Base-by-base conservation (phyloP, 495 filamentous ascomycete genomes). In the Chaetomium fimeti region DNA sequence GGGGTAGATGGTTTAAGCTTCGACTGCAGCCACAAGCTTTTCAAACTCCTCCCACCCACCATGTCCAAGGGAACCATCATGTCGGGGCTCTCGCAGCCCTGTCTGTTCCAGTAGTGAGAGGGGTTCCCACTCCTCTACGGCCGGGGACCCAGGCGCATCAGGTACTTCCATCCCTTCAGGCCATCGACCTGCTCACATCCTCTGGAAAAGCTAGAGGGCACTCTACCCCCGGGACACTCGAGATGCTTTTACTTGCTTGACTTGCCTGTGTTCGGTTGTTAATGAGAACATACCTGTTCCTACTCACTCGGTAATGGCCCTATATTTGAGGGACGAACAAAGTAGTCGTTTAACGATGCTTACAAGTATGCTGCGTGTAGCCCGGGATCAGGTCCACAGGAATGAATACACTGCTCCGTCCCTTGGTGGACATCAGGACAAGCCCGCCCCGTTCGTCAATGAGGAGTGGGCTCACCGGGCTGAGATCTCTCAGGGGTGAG, bases 401-500 rank as follows among this genome's bases (percentile, higher is more conserved):
- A 63, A 38, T 36, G 4, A 43, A 43, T n/a, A 9, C n/a, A 20
- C 9, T 38, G n/a, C 12, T 38, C 47, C 28, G n/a, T 38, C 8
- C 29, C 43, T 8, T 20, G 42, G 45, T 60, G 58, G 43, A 49
- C 61, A 49, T 38, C 38, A 57, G 36, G 25, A 49, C 12, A 29
- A 22, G 7, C 25, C 28, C 18, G 49, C 27, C 27, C 29, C 20
- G 42, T 16, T 6, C 7, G 52, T 7, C 25, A 3, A 25, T 16
- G 20, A 48, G n/a, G n/a, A 45, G 62, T 64, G 62, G 62, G 18
- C 45, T 57, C 25, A 15, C 16, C 16, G 43, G 53, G 55, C 38
- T 63, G 61, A 63, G 27, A 24, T 24, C 27, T 32, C 11, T 2
- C 45, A 6, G 43, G 60, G 60, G 43, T 22, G n/a, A 54, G 20